These are phyloP conservation scores for Tylopilus felleus DNA, from an alignment of 768 basidiomycete genomes.

Conservation along the genomic window DNA sequence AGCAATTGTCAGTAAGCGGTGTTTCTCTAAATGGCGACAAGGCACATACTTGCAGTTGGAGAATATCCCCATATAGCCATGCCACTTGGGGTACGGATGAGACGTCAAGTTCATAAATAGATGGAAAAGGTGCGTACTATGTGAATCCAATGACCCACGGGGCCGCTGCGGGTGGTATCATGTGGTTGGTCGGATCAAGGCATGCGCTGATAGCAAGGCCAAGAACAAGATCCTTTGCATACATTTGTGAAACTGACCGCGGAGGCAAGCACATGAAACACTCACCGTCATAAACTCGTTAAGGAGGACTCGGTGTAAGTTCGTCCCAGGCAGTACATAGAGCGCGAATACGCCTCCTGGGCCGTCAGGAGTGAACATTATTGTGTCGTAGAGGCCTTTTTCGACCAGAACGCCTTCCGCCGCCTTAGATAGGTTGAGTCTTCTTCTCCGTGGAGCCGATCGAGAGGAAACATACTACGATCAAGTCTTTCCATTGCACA, in stretches of 20 bases:
- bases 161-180: conserved; percentile 49
- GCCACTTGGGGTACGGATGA: conserved; percentile 36
- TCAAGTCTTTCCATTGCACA: conserved; percentile 54
- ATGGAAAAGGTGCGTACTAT: conserved; percentile 44
- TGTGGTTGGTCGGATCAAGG: conserved; percentile 51
- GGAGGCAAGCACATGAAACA: not conserved
- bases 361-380: conserved; percentile 36
- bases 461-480: conserved; percentile 44
- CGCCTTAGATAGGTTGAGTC: conserved; percentile 5
- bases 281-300: conserved; percentile 40
- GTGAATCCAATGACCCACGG: conserved; percentile 55
- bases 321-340: conserved; percentile 31
- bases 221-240: conserved; percentile 16
- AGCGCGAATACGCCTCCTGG: conserved; percentile 39
- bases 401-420: conserved; percentile 31
- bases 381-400: conserved; percentile 25
- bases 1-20: not conserved
- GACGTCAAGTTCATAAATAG: not conserved
- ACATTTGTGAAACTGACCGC: not conserved
- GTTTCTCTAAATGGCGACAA: not conserved
- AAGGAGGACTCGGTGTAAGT: conserved; percentile 33
- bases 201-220: conserved; percentile 25
- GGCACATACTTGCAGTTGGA: conserved; percentile 40
- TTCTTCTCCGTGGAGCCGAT: conserved; percentile 32
- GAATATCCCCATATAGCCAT: conserved; percentile 61